phyloP scores from a whole-genome alignment of 352 stramenopile species.

The Pythium aquatile region DNA sequence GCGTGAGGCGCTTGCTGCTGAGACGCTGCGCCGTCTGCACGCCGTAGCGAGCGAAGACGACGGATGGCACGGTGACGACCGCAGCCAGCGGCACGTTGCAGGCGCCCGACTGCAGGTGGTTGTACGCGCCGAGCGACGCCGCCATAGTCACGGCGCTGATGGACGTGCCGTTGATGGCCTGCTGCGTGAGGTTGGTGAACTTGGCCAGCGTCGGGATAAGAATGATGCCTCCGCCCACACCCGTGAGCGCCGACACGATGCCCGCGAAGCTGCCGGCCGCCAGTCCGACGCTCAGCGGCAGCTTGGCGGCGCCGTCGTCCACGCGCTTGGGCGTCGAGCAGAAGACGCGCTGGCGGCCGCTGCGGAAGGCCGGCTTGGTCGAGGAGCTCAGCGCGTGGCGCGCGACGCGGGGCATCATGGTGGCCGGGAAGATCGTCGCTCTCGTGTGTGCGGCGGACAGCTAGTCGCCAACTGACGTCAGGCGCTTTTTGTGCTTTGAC shows the following conservation, averaged over 20 bases:
- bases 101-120: slow-evolving; percentile 61
- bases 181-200: slow-evolving; percentile 75
- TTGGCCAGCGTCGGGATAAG: slow-evolving; percentile 82
- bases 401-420: slow-evolving; percentile 20
- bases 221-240: slow-evolving; percentile 78
- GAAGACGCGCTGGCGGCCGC: slow-evolving; percentile 39
- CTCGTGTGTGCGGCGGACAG: neutral
- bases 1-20: slow-evolving; percentile 69
- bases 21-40: slow-evolving; percentile 74
- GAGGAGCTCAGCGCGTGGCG: slow-evolving; percentile 2
- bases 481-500: neutral
- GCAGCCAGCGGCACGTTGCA: slow-evolving; percentile 80
- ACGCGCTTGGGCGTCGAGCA: slow-evolving; percentile 45
- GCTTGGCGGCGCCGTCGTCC: slow-evolving; percentile 33
- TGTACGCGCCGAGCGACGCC: slow-evolving; percentile 64
- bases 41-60: slow-evolving; percentile 77
- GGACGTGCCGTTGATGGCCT: slow-evolving; percentile 82
- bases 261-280: slow-evolving; percentile 58
- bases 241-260: slow-evolving; percentile 74
- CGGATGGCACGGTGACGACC: slow-evolving; percentile 66
- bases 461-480: slow-evolving; percentile 5
- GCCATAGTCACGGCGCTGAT: slow-evolving; percentile 75
- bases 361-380: neutral
- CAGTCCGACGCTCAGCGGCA: slow-evolving; percentile 48
- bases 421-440: neutral